Percentiles rank a stretch among this genome's conserved stretches.
These are phyloP conservation scores for Scedosporium apiospermum DNA, from an alignment of 2,329 filamentous ascomycete species.

Conservation along the genomic window DNA sequence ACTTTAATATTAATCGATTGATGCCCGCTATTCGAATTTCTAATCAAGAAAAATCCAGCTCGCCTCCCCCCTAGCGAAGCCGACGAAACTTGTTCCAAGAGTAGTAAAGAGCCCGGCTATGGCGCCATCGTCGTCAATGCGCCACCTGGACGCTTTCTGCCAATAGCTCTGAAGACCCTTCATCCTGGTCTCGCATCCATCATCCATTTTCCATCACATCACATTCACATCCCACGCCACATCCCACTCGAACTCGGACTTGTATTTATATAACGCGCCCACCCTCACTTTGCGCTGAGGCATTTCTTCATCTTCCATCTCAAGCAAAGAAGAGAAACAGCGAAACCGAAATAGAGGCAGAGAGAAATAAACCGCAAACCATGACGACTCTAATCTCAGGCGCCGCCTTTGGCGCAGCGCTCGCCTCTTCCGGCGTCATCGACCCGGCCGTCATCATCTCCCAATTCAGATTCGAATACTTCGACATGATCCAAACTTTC, in stretches of 20 bases:
- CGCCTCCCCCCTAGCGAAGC: no score
- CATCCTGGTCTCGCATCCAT: background rate
- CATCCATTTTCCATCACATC: no score
- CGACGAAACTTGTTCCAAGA: background rate
- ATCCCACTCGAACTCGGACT: no score
- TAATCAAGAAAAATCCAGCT: no score
- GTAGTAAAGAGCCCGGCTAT: background rate
- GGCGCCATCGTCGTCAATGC: background rate
- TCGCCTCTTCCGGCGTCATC: conserved; percentile 51
- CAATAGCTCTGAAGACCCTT: background rate
- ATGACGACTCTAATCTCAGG: conserved; percentile 33
- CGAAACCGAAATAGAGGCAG: background rate
- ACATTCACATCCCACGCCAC: no score
- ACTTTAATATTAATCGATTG: no score
- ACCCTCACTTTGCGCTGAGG: background rate
- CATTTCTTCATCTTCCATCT: background rate
- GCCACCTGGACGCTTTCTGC: background rate
- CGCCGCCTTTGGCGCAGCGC: conserved; percentile 50
- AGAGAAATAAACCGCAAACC: background rate
- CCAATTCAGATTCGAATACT: conserved; percentile 52
- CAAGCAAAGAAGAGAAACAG: background rate
- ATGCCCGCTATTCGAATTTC: no score
- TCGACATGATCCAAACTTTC: conserved; percentile 58
- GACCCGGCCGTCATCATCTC: conserved; percentile 48
- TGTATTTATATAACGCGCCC: no score